A percentile compares a stretch with the other conserved stretches of the same genome.
Evolutionary conservation across 371 early-diverging fungal genomes (phyloP).

Genomic region (Mucor sp.): DNA sequence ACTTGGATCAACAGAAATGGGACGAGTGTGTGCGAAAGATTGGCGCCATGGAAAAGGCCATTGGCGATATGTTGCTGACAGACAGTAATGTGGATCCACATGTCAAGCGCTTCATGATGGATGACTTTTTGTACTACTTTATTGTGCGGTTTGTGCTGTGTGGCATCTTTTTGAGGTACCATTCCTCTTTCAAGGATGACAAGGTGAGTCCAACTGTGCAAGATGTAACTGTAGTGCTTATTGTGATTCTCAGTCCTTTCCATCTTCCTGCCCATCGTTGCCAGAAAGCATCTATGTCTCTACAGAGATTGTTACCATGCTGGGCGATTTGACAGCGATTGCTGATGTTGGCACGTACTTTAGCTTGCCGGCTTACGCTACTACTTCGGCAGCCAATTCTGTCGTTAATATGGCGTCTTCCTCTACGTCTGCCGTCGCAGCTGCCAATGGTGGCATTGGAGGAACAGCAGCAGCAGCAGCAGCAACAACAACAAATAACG

Average conservation of each 20-base stretch:
- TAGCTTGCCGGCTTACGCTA: conserved; percentile 36
- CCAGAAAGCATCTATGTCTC: conserved; percentile 42
- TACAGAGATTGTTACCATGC: conserved; percentile 41
- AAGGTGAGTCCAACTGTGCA: conserved; percentile 44
- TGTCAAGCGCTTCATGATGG: conserved; percentile 77
- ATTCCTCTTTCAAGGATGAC: conserved; percentile 63
- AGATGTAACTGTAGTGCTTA: not conserved
- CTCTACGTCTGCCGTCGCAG: not conserved
- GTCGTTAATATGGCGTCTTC: not conserved
- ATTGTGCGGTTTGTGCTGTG: conserved; percentile 84
- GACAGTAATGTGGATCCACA: conserved; percentile 53
- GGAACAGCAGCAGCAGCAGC: not conserved
- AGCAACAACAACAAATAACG: not conserved
- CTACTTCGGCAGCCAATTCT: not conserved
- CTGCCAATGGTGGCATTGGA: not conserved
- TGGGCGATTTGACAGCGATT: conserved; percentile 38
- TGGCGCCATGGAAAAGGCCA: conserved; percentile 52
- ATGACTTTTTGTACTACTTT: conserved; percentile 88
- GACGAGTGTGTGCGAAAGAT: conserved; percentile 54
- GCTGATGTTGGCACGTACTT: conserved; percentile 53
- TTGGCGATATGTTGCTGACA: conserved; percentile 53
- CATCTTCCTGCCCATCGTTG: conserved; percentile 35
- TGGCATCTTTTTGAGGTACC: conserved; percentile 65
- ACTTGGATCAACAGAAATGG: conserved; percentile 63
- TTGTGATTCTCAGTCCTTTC: conserved; percentile 16